Conservation (phyloP, 2,329 filamentous ascomycete species). For the Herpotrichia juniperi region DNA sequence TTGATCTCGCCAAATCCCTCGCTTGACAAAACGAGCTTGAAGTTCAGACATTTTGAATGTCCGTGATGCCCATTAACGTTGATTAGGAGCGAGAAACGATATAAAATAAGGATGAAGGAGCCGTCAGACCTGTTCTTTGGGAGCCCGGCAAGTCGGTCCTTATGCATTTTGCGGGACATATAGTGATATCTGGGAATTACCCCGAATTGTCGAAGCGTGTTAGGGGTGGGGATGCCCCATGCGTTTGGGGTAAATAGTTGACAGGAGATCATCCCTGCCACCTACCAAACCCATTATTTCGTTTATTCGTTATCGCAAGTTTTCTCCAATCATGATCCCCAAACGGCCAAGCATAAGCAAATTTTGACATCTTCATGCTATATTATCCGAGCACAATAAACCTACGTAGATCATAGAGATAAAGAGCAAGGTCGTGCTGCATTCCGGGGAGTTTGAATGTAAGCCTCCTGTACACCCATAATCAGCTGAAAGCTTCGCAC, state of each 20-base stretch:
- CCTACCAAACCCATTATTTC: background rate
- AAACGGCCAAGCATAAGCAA: background rate
- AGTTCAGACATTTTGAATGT: conserved; percentile 15
- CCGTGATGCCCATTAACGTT: background rate
- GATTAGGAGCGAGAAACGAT: too few species aligned
- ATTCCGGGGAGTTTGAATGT: background rate
- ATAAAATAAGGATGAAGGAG: background rate
- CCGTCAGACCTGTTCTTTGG: background rate
- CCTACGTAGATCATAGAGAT: too few species aligned
- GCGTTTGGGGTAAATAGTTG: background rate
- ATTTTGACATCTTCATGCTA: too few species aligned
- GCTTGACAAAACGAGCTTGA: conserved; percentile 13
- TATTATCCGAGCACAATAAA: too few species aligned
- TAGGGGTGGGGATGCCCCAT: background rate
- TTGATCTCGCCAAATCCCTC: conserved; percentile 14
- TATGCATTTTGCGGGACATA: background rate
- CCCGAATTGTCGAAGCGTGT: background rate
- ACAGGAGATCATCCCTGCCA: background rate
- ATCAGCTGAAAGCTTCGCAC: background rate
- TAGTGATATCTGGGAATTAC: background rate
- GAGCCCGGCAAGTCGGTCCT: background rate
- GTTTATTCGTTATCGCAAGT: background rate
- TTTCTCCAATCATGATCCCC: background rate
- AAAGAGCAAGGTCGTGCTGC: background rate
- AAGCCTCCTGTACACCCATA: background rate